Conservation (phyloP, 768 basidiomycete species). For the Mycena olivaceomarginata region DNA sequence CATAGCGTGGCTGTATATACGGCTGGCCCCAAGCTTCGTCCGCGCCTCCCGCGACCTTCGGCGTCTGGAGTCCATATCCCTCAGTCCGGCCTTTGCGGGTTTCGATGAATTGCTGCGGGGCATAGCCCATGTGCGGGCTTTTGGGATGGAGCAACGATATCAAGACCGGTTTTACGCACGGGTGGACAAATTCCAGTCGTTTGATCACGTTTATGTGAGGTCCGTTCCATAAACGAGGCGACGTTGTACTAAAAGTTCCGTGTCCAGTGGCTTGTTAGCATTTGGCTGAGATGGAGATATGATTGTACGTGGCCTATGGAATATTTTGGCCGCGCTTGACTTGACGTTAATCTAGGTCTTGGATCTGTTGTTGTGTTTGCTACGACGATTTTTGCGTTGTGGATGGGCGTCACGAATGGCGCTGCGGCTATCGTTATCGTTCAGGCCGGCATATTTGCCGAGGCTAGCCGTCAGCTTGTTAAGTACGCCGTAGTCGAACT, state of each 20-base stretch:
- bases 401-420: conserved; percentile 73
- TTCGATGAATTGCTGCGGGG: conserved; percentile 84
- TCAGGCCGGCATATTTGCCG: conserved; percentile 81
- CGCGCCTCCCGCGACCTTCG: conserved; percentile 80
- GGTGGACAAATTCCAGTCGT: conserved; percentile 82
- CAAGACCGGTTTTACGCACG: conserved; percentile 77
- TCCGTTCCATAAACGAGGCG: conserved; percentile 45
- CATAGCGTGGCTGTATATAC: conserved; percentile 82
- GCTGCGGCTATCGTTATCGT: conserved; percentile 83
- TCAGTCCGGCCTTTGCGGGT: conserved; percentile 84
- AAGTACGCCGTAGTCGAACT: conserved; percentile 56
- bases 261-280: conserved; percentile 78
- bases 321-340: background rate
- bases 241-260: conserved; percentile 10
- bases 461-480: conserved; percentile 80
- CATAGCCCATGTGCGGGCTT: conserved; percentile 81
- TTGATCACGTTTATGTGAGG: conserved; percentile 83
- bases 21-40: conserved; percentile 77
- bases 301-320: conserved; percentile 63
- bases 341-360: conserved; percentile 62
- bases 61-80: conserved; percentile 77
- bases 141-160: conserved; percentile 82
- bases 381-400: conserved; percentile 82
- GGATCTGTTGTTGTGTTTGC: conserved; percentile 83
- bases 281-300: conserved; percentile 85